Evolutionary conservation across 1,284 basidiomycete species (phyloP), one percentile per base, ranked within the genome.

Genomic region (Pascua guehoae): DNA sequence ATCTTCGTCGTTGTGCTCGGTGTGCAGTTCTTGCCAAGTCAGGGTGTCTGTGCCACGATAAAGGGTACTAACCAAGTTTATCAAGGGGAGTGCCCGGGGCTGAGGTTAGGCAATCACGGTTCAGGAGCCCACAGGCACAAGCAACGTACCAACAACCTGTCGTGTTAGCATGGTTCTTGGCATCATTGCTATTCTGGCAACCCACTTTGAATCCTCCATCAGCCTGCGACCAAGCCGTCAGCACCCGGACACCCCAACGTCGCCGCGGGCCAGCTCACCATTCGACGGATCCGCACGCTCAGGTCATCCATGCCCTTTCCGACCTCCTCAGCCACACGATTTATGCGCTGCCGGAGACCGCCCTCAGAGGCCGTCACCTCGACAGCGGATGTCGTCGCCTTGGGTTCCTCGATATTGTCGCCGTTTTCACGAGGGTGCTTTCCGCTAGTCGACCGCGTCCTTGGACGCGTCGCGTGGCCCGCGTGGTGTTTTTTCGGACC

Each of bases 51-150:
- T 7, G 24, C 24, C 24, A 32, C 3, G 24, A 32, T 32, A 32
- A 5, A 15, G 12, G 5, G 12, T 32, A 60, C 68, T 36, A 37
- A 75, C 74, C 70, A 42, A 76, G 69, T 52, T 77, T 70, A 52
- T 78, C 65, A 49, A 74, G 75, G 0, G 76, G 76, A 9, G 73
- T 78, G 14, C 76, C 76, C 0, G 76, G 76, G 37, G 76, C 76
- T 70, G 52, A n/a, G 14, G 47, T 62, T 40, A 63, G 64, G 10
- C 9, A 54, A 15, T 39, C 16, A 32, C 10, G 37, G 18, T 17
- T 48, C 11, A 5, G n/a, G 8, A 47, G 18, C 12, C n/a, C 9
- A 12, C 16, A 38, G 44, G 39, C 7, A 32, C 24, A 32, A 8
- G 11, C n/a, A 16, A 50, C 54, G 9, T 16, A 49, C 48, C 51